phyloP scores from a whole-genome alignment of 2,329 filamentous ascomycete species.

The Chaetomium olivaceum region DNA sequence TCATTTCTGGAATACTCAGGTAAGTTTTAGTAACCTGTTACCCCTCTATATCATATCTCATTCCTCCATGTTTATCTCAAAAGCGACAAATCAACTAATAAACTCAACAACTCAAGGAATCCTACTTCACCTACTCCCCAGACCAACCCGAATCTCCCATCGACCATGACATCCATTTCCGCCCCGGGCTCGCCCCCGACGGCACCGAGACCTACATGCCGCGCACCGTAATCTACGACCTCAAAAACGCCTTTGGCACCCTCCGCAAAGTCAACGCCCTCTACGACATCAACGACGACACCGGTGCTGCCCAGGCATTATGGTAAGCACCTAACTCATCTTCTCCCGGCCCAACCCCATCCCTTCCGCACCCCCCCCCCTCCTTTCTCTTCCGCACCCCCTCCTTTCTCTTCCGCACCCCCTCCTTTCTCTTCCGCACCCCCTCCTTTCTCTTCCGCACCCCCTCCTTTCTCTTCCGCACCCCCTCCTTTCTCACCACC shows the following conservation, averaged over 20 bases:
- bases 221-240: constrained; percentile 87
- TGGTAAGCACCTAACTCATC: constrained; percentile 39
- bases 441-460: no score
- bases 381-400: not conserved
- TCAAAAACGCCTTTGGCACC: constrained; percentile 91
- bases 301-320: constrained; percentile 37
- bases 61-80: not conserved
- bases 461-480: not conserved
- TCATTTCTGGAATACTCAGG: constrained; percentile 97
- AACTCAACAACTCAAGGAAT: constrained; percentile 65
- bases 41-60: not conserved
- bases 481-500: not conserved
- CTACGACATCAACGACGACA: constrained; percentile 60
- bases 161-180: constrained; percentile 86
- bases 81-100: not conserved
- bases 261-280: constrained; percentile 84
- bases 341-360: not conserved
- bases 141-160: constrained; percentile 63
- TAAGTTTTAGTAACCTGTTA: constrained; percentile 38
- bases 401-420: not conserved
- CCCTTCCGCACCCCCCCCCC: not conserved
- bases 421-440: no score
- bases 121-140: constrained; percentile 86
- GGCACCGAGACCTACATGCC: constrained; percentile 91
- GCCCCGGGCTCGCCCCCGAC: constrained; percentile 77